These are phyloP conservation scores for Pseudozyma sp. DNA, from an alignment of 1,284 basidiomycete genomes.

Conservation along the genomic window DNA sequence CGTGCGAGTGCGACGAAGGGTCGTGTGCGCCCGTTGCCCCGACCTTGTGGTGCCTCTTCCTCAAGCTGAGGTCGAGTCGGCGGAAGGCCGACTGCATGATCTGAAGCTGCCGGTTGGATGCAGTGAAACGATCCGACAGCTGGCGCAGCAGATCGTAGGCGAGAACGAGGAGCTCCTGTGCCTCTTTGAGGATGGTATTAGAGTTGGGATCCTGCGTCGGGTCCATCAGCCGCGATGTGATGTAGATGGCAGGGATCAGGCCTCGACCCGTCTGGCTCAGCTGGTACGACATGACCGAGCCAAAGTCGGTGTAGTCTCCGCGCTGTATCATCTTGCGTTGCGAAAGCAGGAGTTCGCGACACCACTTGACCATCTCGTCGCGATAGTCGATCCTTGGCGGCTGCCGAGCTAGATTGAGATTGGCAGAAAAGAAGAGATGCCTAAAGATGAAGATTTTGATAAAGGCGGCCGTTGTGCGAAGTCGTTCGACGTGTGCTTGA, in stretches of 20 bases:
- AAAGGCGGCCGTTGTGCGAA: conserved; percentile 46
- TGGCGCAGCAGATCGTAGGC: conserved; percentile 45
- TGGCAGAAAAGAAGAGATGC: conserved; percentile 39
- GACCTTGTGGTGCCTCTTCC: conserved; percentile 31
- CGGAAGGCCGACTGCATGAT: conserved; percentile 50
- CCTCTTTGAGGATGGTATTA: conserved; percentile 34
- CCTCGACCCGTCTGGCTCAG: conserved; percentile 46
- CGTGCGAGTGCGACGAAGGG: conserved; percentile 7
- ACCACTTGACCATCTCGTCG: conserved; percentile 54
- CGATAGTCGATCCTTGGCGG: conserved; percentile 47
- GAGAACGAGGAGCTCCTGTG: conserved; percentile 48
- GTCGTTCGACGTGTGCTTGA: conserved; percentile 42
- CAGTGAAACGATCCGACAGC: conserved; percentile 36
- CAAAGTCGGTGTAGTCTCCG: conserved; percentile 48
- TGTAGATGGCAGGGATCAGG: conserved; percentile 51
- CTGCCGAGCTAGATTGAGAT: conserved; percentile 36
- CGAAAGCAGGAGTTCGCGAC: conserved; percentile 44
- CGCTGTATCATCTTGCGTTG: conserved; percentile 54
- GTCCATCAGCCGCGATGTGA: conserved; percentile 47
- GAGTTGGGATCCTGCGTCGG: conserved; percentile 39
- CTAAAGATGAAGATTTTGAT: conserved; percentile 52
- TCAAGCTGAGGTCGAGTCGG: conserved; percentile 45
- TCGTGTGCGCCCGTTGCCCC: conserved; percentile 12
- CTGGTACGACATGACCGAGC: conserved; percentile 53
- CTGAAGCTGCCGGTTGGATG: conserved; percentile 48